phyloP scores from a whole-genome alignment of 1,139 yeast genomes.

The Diutina siamensis region DNA sequence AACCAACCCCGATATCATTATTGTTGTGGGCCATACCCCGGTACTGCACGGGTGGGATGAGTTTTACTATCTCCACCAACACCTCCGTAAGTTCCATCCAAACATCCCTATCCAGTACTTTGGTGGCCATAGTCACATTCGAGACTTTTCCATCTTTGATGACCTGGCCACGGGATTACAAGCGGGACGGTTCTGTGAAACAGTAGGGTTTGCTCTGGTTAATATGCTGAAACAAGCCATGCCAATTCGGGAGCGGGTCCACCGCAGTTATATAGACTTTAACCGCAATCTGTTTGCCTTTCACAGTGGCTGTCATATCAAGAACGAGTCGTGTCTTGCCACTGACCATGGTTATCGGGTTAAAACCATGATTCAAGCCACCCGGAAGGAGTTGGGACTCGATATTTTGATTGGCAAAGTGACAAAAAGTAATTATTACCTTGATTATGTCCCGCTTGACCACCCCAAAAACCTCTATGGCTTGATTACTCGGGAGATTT shows the following conservation, averaged over 20 bases:
- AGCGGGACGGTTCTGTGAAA: constrained; percentile 88
- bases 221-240: constrained; percentile 12
- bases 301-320: constrained; percentile 34
- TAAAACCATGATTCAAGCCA: constrained; percentile 29
- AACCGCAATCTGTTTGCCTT: constrained; percentile 55
- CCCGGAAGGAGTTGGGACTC: constrained; percentile 41
- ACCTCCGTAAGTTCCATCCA: constrained; percentile 50
- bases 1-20: constrained; percentile 48
- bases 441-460: constrained; percentile 58
- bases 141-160: constrained; percentile 73
- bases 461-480: constrained; percentile 50
- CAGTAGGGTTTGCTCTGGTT: constrained; percentile 76
- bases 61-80: constrained; percentile 37
- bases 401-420: constrained; percentile 54
- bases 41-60: constrained; percentile 48
- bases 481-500: constrained; percentile 45
- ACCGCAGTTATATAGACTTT: constrained; percentile 73
- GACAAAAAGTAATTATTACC: constrained; percentile 44
- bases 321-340: constrained; percentile 17
- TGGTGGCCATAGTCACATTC: constrained; percentile 91
- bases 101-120: constrained; percentile 64
- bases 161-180: constrained; percentile 61
- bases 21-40: constrained; percentile 77
- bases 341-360: constrained; percentile 43
- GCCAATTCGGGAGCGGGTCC: constrained; percentile 14